Evolutionary conservation across 202 grass and related monocot species (phyloP), one percentile per base, ranked within the genome.

Genomic region (Schoenoplectus tabernaemontani): DNA sequence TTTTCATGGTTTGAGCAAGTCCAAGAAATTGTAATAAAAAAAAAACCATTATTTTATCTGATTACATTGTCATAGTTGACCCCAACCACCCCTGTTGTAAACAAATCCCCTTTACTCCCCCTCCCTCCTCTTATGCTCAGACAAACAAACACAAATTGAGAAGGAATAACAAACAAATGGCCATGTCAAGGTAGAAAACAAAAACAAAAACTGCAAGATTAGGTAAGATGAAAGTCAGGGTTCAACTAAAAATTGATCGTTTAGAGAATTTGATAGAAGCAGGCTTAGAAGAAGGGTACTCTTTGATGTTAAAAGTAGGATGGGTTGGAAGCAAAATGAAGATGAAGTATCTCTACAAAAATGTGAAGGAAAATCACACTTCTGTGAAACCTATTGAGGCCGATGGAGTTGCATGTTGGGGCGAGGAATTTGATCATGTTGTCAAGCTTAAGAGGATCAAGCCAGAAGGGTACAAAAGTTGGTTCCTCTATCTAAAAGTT

Each of bases 401-500:
- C 7, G 58, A 82, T 3, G 85, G 85, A 2, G 56, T 44, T 17
- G 77, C 53, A 9, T 13, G 58, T 13, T 87, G 86, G 86, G 81
- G 42, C 0, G 76, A 87, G 81, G 66, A 71, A 76, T 87, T 87
- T 17, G 76, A 77, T 41, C 59, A 73, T 23, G 33, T 17, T 19
- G 59, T 78, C 44, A 67, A 87, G 57, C 82, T 87, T 30, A 59
- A 83, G 30, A 80, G 36, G 36, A 68, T 47, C n/a, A 66, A 83
- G 4, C 32, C 54, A 41, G 57, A 28, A 51, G 41, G 82, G 32
- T 87, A 68, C 57, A 87, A 23, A 64, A 87, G 68, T 42, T 79
- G 86, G 81, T 67, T 63, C 44, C 57, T 87, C 67, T 24, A 84
- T 59, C 66, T 87, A 50, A 11, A 67, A 51, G 59, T 87, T 76